Base-by-base conservation (phyloP, 495 filamentous ascomycete species). In the Aspergillus biplanus region DNA sequence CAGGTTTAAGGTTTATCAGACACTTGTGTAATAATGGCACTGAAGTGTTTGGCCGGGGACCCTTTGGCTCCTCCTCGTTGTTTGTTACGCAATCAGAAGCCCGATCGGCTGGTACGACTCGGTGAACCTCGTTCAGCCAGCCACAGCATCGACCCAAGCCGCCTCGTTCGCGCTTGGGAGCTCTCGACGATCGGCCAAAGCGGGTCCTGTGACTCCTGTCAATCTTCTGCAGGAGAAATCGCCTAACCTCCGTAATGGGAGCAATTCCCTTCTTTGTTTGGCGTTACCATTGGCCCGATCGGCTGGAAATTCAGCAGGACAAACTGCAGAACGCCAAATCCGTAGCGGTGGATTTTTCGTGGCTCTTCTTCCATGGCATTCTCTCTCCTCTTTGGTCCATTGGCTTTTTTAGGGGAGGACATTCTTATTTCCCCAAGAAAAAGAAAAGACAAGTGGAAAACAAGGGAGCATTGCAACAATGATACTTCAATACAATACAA, bases 141-240 rank as follows among this genome's bases (percentile, higher is more conserved):
- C 52, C 59, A 56, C 59, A 27, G 15, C 1, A 7, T 31, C 32
- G 12, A 34, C 31, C 27, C 8, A 34, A 13, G 16, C 33, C 12
- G 7, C 15, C 57, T 52, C 7, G 32, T 15, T 52, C 21, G 15
- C 33, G 56, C 16, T 34, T 33, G 33, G 16, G 5, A 15, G 50
- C 8, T 37, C 52, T 62, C 37, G 34, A 33, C 52, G 39, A 27
- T 27, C 21, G 21, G 21, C 21, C 21, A 27, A 27, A 27, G 21
- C 21, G 21, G 21, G 21, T 27, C 7, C 31, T 49, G 37, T 42
- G 59, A 42, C 52, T 53, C 8, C 59, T 56, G 59, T 32, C 59
- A 62, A 62, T 62, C 52, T 56, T 62, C 59, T 62, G 59, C 59
- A 62, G 52, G 18, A 32, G 12, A 34, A 49, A 54, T 54, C 16